Base-by-base conservation (phyloP, 768 basidiomycete species). In the Suillus weaverae region DNA sequence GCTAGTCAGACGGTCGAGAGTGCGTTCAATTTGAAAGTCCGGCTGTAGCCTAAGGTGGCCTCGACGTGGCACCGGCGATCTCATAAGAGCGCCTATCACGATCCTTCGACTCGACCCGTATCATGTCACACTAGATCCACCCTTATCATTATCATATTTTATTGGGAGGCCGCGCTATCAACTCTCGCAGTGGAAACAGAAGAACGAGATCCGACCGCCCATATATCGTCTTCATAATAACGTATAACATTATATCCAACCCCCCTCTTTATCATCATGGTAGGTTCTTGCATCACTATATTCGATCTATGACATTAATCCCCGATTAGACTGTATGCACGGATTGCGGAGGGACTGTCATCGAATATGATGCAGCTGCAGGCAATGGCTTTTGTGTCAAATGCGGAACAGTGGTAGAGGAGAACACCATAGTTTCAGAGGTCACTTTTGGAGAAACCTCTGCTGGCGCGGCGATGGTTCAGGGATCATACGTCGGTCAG, bases 361-460 rank as follows among this genome's bases (percentile, higher is more conserved):
- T 94, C 67, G 92, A 93, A 73, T 94, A 94, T 74, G 91, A 94
- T 76, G 80, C 88, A 38, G 88, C 91, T 14, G 91, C 91, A 6
- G 93, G 93, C 10, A 92, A 92, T 68, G 91, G 91, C 6, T 91
- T 94, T 73, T 96, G 94, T 70, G 85, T 90, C 1, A 81, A 85
- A 69, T 98, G 96, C 70, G 94, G 94, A 54, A 91, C 89, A 8
- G 95, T 99, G 20, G 82, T 97, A 11, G 94, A 97, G 78, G 94
- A 97, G 77, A 95, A 94, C 72, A 87, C 90, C 3, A 95, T 99
- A 65, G 94, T 98, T 11, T 92, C 90, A 67, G 97, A 99, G 74
- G 87, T 99, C 62, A 88, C 89, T 1, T 99, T 99, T 70, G 94
- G 95, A n/a, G 97, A 99, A 81, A 91, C 92, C 5, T 85, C 90